Conservation (phyloP, 2,329 filamentous ascomycete species). For the Colletotrichum kahawae region DNA sequence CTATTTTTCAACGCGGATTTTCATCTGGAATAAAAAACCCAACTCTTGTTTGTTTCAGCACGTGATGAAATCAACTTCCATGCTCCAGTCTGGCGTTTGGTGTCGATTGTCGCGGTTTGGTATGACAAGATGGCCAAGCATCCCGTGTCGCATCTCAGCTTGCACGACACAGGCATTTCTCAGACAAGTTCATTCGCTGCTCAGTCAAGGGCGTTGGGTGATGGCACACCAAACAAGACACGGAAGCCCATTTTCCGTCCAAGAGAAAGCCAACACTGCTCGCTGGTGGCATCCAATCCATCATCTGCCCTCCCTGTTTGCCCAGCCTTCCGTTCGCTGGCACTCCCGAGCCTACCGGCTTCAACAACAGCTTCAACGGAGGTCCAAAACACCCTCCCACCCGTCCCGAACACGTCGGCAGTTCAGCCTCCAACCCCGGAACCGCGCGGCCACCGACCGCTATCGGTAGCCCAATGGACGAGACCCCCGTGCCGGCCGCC, state of each 20-base stretch:
- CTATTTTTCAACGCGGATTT: background rate
- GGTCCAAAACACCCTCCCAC: background rate
- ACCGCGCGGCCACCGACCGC: slow-evolving; percentile 7
- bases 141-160: background rate
- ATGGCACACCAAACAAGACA: background rate
- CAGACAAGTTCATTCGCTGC: background rate
- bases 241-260: background rate
- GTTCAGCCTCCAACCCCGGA: background rate
- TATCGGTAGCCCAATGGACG: background rate
- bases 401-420: slow-evolving; percentile 2
- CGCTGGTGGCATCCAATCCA: background rate
- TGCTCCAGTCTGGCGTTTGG: background rate
- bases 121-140: background rate
- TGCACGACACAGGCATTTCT: background rate
- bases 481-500: background rate
- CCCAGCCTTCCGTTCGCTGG: background rate
- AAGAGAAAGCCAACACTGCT: background rate
- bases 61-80: background rate
- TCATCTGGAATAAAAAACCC: background rate
- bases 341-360: background rate
- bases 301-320: background rate
- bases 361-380: background rate
- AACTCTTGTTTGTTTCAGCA: background rate
- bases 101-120: background rate
- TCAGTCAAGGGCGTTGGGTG: background rate